These are phyloP conservation scores for Trichosporon sp. DNA, from an alignment of 1,284 basidiomycete genomes.

Conservation along the genomic window DNA sequence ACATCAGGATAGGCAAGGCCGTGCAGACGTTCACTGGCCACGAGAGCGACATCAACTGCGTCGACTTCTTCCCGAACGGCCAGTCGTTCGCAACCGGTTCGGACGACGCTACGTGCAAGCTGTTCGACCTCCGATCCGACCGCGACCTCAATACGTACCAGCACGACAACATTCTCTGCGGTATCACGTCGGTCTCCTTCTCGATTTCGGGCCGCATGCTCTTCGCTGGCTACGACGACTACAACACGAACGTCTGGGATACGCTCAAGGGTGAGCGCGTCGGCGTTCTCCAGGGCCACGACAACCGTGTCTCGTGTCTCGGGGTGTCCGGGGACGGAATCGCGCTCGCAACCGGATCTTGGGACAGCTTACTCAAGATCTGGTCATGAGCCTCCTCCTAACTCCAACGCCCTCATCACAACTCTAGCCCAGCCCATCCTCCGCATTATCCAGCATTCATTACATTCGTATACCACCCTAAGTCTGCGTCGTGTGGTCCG, in stretches of 20 bases:
- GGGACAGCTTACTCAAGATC: constrained; percentile 94
- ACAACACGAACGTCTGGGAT: constrained; percentile 99
- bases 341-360: constrained; percentile 95
- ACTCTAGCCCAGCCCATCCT: background rate
- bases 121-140: constrained; percentile 97
- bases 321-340: constrained; percentile 94
- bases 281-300: constrained; percentile 92
- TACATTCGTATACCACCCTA: background rate
- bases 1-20: constrained; percentile 91
- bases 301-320: constrained; percentile 94
- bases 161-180: constrained; percentile 96
- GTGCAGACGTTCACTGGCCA: constrained; percentile 98
- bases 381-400: constrained; percentile 15
- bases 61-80: constrained; percentile 99
- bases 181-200: constrained; percentile 97
- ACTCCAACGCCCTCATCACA: background rate
- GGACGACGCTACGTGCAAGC: constrained; percentile 94
- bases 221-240: constrained; percentile 98
- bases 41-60: constrained; percentile 98
- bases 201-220: constrained; percentile 94
- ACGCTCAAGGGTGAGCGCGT: constrained; percentile 96
- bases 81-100: constrained; percentile 98
- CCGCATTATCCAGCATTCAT: constrained; percentile 2
- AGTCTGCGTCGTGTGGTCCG: background rate
- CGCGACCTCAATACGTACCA: constrained; percentile 94